phyloP scores from a whole-genome alignment of 164 flowering plant genomes.

The Umbilicus rupestris region DNA sequence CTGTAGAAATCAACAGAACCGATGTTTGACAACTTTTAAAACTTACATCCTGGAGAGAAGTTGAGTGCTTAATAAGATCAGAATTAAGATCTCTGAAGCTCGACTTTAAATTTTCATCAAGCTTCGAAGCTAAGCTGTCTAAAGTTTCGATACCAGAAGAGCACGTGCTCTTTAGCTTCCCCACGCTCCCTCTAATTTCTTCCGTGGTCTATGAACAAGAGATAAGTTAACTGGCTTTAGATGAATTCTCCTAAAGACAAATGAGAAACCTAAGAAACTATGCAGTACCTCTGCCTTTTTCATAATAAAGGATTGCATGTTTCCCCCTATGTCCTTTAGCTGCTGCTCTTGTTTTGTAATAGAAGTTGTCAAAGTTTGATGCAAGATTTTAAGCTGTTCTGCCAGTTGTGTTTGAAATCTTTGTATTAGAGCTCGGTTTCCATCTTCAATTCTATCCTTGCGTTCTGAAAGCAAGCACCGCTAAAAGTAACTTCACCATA shows the following conservation, averaged over 20 bases:
- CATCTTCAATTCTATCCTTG: background rate
- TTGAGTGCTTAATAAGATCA: conserved; percentile 75
- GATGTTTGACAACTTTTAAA: background rate
- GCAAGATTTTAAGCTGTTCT: conserved; percentile 50
- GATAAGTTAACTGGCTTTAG: background rate
- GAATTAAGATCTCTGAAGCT: conserved; percentile 57
- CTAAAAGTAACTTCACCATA: background rate
- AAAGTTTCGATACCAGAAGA: conserved; percentile 38
- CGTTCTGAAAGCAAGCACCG: background rate
- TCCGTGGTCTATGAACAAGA: conserved; percentile 38
- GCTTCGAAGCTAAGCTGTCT: conserved; percentile 50
- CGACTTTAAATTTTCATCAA: conserved; percentile 63
- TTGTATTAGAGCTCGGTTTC: conserved; percentile 48
- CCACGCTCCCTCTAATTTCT: conserved; percentile 45
- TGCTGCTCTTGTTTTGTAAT: conserved; percentile 73
- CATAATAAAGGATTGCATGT: conserved; percentile 46
- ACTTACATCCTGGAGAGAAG: conserved; percentile 68
- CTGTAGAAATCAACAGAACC: conserved; percentile 3
- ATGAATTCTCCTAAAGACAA: background rate
- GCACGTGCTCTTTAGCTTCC: conserved; percentile 36
- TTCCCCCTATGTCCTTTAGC: conserved; percentile 60
- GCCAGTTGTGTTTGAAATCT: conserved; percentile 69
- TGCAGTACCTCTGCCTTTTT: conserved; percentile 64
- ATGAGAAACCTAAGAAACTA: background rate
- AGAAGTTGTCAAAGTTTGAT: conserved; percentile 46